phyloP scores from a whole-genome alignment of 192 early-diverging fungal genomes.

The Neocallimastix lanati region DNA sequence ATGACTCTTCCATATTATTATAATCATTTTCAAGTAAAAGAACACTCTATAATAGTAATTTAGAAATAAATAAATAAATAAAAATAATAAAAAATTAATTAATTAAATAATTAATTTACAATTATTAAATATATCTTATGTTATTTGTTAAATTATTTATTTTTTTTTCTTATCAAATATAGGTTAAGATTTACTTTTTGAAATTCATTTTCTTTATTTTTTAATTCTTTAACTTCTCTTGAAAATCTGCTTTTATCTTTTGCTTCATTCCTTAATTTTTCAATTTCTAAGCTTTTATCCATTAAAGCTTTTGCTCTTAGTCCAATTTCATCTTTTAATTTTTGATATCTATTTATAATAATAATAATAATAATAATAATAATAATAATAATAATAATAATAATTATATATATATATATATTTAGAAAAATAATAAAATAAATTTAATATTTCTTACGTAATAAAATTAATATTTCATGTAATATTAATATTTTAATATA shows the following conservation, averaged over 20 bases:
- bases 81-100: too few relatives aligned
- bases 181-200: constrained; percentile 25
- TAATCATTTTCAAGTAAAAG: constrained; percentile 36
- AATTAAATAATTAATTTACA: too few relatives aligned
- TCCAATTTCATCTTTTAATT: constrained; percentile 31
- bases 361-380: too few relatives aligned
- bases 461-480: too few relatives aligned
- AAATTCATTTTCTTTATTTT: constrained; percentile 28
- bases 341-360: constrained; percentile 11
- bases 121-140: too few relatives aligned
- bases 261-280: constrained; percentile 20
- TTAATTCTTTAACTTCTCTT: constrained; percentile 17
- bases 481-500: too few relatives aligned
- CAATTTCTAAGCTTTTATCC: constrained; percentile 22
- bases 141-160: too few relatives aligned
- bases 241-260: constrained; percentile 7
- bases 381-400: too few relatives aligned
- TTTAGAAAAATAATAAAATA: too few relatives aligned
- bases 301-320: constrained; percentile 21
- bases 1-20: constrained; percentile 25
- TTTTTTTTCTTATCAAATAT: too few relatives aligned
- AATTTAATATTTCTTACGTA: too few relatives aligned
- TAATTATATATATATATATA: too few relatives aligned
- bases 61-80: neutral
- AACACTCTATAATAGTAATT: constrained; percentile 15